Conservation (phyloP, 2,329 filamentous ascomycete species). For the Colletotrichum truncatum region DNA sequence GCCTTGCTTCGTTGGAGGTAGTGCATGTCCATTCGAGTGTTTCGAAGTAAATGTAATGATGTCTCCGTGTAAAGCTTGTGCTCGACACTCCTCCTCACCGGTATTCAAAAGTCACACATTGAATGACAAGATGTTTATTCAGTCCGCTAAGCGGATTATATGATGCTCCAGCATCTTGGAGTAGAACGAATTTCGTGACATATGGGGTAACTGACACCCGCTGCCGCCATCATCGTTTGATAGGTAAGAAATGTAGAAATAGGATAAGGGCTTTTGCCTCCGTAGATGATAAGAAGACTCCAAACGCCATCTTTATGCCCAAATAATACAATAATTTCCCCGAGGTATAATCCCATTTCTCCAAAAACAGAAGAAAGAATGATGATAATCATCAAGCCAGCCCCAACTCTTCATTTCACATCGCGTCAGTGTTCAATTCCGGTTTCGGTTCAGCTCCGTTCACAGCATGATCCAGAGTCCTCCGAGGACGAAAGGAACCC, state of each 20-base stretch:
- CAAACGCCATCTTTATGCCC: conserved; percentile 32
- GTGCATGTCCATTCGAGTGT: neutral
- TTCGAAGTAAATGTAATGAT: too few species aligned
- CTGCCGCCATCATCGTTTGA: neutral
- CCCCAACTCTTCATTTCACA: neutral
- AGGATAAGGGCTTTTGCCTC: too few species aligned
- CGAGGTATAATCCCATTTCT: conserved; percentile 3
- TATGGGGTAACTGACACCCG: too few species aligned
- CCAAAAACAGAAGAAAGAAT: too few species aligned
- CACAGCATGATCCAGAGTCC: conserved; percentile 50
- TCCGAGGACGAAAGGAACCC: conserved; percentile 50
- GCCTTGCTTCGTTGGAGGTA: neutral
- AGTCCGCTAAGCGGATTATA: too few species aligned
- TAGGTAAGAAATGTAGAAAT: neutral
- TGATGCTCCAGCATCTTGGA: too few species aligned
- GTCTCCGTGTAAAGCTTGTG: too few species aligned
- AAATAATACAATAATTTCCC: conserved; percentile 15
- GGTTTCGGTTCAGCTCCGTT: neutral
- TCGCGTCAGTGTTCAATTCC: neutral
- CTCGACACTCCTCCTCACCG: too few species aligned
- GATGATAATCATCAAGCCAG: too few species aligned
- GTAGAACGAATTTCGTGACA: too few species aligned
- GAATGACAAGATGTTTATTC: too few species aligned
- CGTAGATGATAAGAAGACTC: neutral
- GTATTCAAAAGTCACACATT: too few species aligned